Evolutionary conservation across 331 rosid genomes (phyloP), one percentile per base, ranked within the genome.

Genomic region (Acacia concinna): DNA sequence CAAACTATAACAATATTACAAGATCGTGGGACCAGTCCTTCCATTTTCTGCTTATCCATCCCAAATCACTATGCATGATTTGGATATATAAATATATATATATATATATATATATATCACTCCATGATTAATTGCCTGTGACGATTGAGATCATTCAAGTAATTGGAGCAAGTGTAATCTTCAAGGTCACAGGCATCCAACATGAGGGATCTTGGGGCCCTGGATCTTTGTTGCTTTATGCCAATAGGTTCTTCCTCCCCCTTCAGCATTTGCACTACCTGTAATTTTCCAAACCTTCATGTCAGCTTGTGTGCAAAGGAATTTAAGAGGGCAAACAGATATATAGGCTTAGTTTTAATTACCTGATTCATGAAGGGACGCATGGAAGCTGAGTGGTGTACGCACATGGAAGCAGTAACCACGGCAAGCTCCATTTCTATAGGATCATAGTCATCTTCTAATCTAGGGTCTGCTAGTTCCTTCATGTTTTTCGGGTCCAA

Each of bases 61-160:
- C 38, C 38, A 35, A 35, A 35, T 35, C 38, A n/a, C n/a, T n/a
- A n/a, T n/a, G n/a, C n/a, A n/a, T n/a, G n/a, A n/a, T n/a, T n/a
- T n/a, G n/a, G n/a, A n/a, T n/a, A n/a, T n/a, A n/a, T n/a, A n/a
- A n/a, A n/a, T n/a, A n/a, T n/a, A n/a, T n/a, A n/a, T n/a, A n/a
- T n/a, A n/a, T n/a, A n/a, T n/a, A n/a, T n/a, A n/a, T n/a, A n/a
- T n/a, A n/a, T n/a, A n/a, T n/a, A 46, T 68, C 84, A 92, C 89
- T 91, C 98, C 98, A 93, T 71, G n/a, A 91, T 77, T 30, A 93
- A 82, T 64, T 91, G 85, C 89, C 86, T 87, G 37, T 93, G 97
- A 69, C 98, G 97, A 68, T 71, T 83, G 57, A 93, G 86, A 81
- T 91, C 96, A n/a, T 56, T 88, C 78, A 91, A 85, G 78, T 93